phyloP scores from a whole-genome alignment of 163 green algal genomes.

The Scenedesmus sp. region DNA sequence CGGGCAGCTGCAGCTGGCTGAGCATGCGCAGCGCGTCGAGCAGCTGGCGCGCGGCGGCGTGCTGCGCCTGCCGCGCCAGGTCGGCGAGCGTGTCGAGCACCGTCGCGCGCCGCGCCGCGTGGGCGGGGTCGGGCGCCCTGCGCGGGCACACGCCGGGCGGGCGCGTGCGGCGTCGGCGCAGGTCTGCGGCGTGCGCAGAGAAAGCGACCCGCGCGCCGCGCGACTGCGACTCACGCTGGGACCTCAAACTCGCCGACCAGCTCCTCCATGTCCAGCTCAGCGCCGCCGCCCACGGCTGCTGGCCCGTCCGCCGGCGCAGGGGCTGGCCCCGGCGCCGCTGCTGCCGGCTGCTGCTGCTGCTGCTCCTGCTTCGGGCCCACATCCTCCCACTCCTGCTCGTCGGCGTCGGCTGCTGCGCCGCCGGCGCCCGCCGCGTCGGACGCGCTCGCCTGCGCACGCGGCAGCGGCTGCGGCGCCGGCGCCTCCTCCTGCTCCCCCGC shows the following conservation, averaged over 20 bases:
- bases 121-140: too few species aligned
- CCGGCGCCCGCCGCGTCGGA: too few species aligned
- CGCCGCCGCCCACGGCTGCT: not conserved
- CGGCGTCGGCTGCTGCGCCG: too few species aligned
- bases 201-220: not conserved
- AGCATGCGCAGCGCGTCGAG: conserved; percentile 37
- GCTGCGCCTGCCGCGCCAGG: conserved; percentile 8
- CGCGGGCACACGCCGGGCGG: too few species aligned
- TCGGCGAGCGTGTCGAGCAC: conserved; percentile 31
- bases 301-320: not conserved
- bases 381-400: conserved; percentile 4
- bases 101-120: not conserved
- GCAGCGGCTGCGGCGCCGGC: too few species aligned
- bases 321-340: too few species aligned
- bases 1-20: conserved; percentile 21
- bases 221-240: not conserved
- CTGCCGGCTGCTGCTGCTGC: not conserved
- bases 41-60: conserved; percentile 1
- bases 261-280: conserved; percentile 18
- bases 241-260: conserved; percentile 30
- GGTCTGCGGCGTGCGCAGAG: too few species aligned
- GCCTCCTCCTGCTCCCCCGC: too few species aligned
- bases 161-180: too few species aligned
- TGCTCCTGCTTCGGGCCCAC: not conserved
- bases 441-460: too few species aligned